A percentile compares a stretch with the other conserved stretches of the same genome.
Evolutionary conservation across 2,329 filamentous ascomycete genomes (phyloP).

Genomic region (Clarireedia hainanense): DNA sequence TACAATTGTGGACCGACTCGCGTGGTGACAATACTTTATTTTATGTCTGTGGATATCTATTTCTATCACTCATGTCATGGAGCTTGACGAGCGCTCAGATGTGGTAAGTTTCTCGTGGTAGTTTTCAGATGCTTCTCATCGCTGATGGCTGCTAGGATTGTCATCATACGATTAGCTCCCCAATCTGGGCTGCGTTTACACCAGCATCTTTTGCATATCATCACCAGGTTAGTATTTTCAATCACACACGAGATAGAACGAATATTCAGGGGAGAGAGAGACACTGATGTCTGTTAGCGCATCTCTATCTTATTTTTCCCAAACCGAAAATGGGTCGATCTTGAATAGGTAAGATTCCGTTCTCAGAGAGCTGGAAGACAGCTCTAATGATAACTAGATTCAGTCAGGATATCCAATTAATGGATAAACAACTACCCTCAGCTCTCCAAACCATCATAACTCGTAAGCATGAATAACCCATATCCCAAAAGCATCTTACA

Average conservation of each 20-base stretch:
- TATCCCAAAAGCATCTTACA: background rate
- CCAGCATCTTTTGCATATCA: slow-evolving; percentile 26
- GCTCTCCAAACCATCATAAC: slow-evolving; percentile 29
- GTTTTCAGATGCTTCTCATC: background rate
- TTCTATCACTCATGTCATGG: slow-evolving; percentile 1
- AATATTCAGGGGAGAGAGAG: background rate
- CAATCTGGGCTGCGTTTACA: slow-evolving; percentile 31
- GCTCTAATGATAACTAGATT: slow-evolving; percentile 13
- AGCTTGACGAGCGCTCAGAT: background rate
- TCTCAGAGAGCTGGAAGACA: background rate
- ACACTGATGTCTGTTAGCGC: background rate
- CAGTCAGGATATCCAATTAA: slow-evolving; percentile 14
- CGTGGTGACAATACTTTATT: background rate
- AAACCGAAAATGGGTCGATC: slow-evolving; percentile 34
- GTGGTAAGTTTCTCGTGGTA: background rate
- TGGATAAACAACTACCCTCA: slow-evolving; percentile 16
- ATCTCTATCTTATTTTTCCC: slow-evolving; percentile 31
- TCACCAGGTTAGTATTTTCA: slow-evolving; percentile 21
- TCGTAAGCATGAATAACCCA: slow-evolving; percentile 23
- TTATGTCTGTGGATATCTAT: background rate
- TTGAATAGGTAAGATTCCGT: slow-evolving; percentile 31
- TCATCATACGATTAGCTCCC: slow-evolving; percentile 30
- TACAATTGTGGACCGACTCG: background rate
- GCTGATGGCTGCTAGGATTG: background rate
- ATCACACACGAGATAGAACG: slow-evolving; percentile 2